Conservation (phyloP, 129 eudicot species). For the Ambrosia artemisiifolia region DNA sequence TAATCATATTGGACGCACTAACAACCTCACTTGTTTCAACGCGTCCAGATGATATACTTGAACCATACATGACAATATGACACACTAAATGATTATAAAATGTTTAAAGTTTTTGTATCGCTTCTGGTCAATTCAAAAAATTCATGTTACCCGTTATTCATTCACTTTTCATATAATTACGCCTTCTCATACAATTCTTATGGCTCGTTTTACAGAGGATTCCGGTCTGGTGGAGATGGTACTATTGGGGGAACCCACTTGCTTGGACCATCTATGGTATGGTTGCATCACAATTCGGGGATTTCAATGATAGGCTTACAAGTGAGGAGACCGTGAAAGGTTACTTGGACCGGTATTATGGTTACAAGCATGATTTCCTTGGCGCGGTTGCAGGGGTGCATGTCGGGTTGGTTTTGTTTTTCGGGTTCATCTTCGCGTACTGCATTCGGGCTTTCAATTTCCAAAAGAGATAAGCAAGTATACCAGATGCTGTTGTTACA, state of each 20-base stretch:
- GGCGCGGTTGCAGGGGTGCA: slow-evolving; percentile 33
- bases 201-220: slow-evolving; percentile 28
- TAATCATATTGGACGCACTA: no score
- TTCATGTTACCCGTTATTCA: not conserved
- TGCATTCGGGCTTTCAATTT: slow-evolving; percentile 39
- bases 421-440: slow-evolving; percentile 35
- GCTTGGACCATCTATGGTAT: slow-evolving; percentile 54
- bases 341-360: slow-evolving; percentile 39
- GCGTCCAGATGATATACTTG: not conserved
- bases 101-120: not conserved
- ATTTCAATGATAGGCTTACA: not conserved
- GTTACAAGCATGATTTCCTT: slow-evolving; percentile 32
- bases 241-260: slow-evolving; percentile 40
- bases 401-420: slow-evolving; percentile 25
- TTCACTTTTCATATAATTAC: not conserved
- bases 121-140: not conserved
- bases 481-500: no score
- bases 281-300: slow-evolving; percentile 52
- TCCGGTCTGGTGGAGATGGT: slow-evolving; percentile 65
- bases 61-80: not conserved
- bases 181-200: not conserved
- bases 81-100: not conserved
- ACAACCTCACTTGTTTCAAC: no score
- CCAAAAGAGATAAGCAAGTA: slow-evolving; percentile 32
- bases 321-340: slow-evolving; percentile 18